Evolutionary conservation across 768 basidiomycete genomes (phyloP), one percentile per base, ranked within the genome.

Genomic region (Podaxis mareebaensis): DNA sequence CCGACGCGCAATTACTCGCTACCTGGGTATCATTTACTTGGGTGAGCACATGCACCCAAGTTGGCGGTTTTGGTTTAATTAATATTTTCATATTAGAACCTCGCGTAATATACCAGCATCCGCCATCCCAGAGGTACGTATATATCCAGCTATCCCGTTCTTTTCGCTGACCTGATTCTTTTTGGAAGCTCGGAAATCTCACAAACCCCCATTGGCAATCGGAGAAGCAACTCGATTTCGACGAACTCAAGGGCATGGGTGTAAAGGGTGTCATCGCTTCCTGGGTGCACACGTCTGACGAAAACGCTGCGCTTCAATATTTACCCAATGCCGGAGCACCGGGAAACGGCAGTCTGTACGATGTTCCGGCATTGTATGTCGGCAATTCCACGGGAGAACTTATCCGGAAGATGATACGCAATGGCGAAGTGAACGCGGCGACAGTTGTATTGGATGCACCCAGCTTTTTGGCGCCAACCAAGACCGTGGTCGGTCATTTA

Each of bases 391-490:
- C 74, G 0, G 74, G 74, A 30, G 67, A 71, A 46, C 58, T 68
- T 6, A 72, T 75, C 28, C 67, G 74, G 26, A n/a, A 61, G 15
- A 61, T 75, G 36, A 58, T 72, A 5, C 33, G 53, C 30, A 53
- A 51, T 7, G 68, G 63, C 11, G 51, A 68, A 51, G 69, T 73
- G 20, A 61, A 63, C 8, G 68, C 46, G 15, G 74, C 74, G 12
- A 73, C 74, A 11, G 66, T 75, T 11, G 72, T 75, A 4, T 63
- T 75, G 39, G 72, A 75, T 62, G 74, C 74, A 5, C 74, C 74
- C 2, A 72, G 68, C 54, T 54, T 60, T 24, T 60, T 61, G 46
- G 69, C 71, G 0, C 49, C 66, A 0, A 69, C 66, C 12, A 52
- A 61, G 12, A 73, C 73, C 2, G 67, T 75, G 1, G 67, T 71